Conservation (phyloP, 371 early-diverging fungal genomes). For the Circinella minor region DNA sequence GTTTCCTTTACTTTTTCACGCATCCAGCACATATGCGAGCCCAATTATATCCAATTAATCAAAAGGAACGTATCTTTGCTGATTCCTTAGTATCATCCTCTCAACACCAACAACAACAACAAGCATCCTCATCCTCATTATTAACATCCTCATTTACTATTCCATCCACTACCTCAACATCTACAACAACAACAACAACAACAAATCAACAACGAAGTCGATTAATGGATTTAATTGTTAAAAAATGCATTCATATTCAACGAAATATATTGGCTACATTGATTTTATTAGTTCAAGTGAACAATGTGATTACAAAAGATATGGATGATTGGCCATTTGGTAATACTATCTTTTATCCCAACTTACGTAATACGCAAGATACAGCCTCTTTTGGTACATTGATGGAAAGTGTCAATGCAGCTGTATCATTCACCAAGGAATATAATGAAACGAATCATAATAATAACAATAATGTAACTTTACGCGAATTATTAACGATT, state of each 20-base stretch:
- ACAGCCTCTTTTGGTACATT: slow-evolving; percentile 38
- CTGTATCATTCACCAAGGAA: slow-evolving; percentile 25
- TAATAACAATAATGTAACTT: background rate
- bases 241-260: slow-evolving; percentile 22
- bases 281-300: slow-evolving; percentile 28
- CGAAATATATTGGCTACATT: slow-evolving; percentile 29
- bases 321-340: slow-evolving; percentile 42
- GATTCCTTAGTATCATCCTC: slow-evolving; percentile 20
- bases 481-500: slow-evolving; percentile 20
- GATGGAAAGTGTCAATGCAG: slow-evolving; percentile 36
- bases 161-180: background rate
- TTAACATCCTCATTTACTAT: background rate
- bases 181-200: background rate
- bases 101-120: background rate
- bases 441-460: slow-evolving; percentile 17
- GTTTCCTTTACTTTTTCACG: slow-evolving; percentile 46
- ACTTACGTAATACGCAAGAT: slow-evolving; percentile 19
- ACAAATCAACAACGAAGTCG: slow-evolving; percentile 17
- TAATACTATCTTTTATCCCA: slow-evolving; percentile 36
- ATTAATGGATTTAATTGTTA: slow-evolving; percentile 20
- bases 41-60: slow-evolving; percentile 43
- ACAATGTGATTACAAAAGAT: slow-evolving; percentile 20
- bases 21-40: slow-evolving; percentile 52
- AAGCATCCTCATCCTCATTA: background rate
- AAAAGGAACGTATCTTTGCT: slow-evolving; percentile 34